Conservation (phyloP, 495 filamentous ascomycete species). For the Hyaloscypha bicolor region DNA sequence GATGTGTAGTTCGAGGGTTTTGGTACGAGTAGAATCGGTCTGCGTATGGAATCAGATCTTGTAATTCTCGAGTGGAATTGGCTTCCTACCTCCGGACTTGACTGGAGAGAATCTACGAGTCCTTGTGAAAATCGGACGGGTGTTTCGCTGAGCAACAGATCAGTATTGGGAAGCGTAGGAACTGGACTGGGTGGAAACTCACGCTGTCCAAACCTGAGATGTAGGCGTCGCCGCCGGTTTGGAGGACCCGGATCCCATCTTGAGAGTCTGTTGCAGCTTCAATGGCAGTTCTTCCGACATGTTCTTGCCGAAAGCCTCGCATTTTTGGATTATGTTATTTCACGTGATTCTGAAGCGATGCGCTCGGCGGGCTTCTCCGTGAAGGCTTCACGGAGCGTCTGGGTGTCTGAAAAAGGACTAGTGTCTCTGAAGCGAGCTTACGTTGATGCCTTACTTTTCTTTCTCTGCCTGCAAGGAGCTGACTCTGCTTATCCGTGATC, state of each 20-base stretch:
- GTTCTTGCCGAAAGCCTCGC: not conserved
- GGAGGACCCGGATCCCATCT: constrained; percentile 33
- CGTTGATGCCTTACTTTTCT: not conserved
- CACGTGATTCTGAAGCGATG: constrained; percentile 2
- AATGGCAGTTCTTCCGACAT: constrained; percentile 22
- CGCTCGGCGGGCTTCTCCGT: too few species aligned
- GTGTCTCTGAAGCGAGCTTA: too few species aligned
- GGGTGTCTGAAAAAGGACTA: too few species aligned
- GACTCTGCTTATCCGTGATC: not conserved
- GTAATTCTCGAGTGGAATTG: not conserved
- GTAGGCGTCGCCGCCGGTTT: constrained; percentile 27
- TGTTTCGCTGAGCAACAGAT: constrained; percentile 58
- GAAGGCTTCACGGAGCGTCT: too few species aligned
- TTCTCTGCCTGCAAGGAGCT: too few species aligned
- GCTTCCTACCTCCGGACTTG: constrained; percentile 73
- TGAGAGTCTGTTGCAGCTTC: constrained; percentile 22
- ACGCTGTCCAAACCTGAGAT: constrained; percentile 34
- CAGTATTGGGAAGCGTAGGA: constrained; percentile 2
- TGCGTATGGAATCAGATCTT: constrained; percentile 39
- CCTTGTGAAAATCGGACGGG: constrained; percentile 86
- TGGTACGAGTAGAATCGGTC: constrained; percentile 85
- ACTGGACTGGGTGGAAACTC: constrained; percentile 4
- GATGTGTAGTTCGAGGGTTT: constrained; percentile 82
- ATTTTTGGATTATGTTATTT: constrained; percentile 3
- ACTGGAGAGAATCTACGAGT: constrained; percentile 79